Base-by-base conservation (phyloP, 352 stramenopile genomes). In the Phytophthora kernoviae region DNA sequence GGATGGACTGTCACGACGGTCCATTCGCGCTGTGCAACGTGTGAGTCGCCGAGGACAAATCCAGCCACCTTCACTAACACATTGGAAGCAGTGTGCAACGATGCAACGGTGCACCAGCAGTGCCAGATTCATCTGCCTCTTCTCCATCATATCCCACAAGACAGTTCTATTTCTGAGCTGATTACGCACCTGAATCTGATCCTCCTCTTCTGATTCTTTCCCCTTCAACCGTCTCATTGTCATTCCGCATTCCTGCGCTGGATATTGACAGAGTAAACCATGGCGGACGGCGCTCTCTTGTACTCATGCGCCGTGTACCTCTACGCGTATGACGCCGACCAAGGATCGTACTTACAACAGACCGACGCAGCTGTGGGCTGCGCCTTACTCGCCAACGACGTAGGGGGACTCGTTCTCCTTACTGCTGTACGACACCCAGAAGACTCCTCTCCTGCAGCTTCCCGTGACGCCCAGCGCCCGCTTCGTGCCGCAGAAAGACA, bases 221-320 rank as follows among this genome's bases (percentile, higher is more conserved):
- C 18, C 21, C 54, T 62, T 62, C 54, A 62, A 64, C 53, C 20
- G 49, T 48, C 43, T 20, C n/a, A 15, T 22, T 49, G 34, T 24
- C 42, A 37, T 46, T 46, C 40, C 41, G 41, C 41, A 51, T n/a
- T n/a, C n/a, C n/a, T n/a, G n/a, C 42, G 24, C 24, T 30, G 24
- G 24, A 30, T 30, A 30, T 36, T 39, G 12, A 56, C 24, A 6
- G 21, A 22, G 14, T 34, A n/a, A n/a, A 68, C 1, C 32, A 87
- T 84, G 78, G 53, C 69, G 32, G 68, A 77, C 21, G 77, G 83
- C 65, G 61, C 66, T 57, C 67, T 94, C 27, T 71, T 92, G 59
- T 77, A 90, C 70, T 85, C 81, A 46, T 76, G 75, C 47, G 71
- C 77, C 22, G 80, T 92, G 27, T 94, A 94, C 54, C 65, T 91